Percentiles rank a stretch among this genome's conserved stretches.
phyloP scores from a whole-genome alignment of 257 asterid genomes.

The Jacaranda copaia region DNA sequence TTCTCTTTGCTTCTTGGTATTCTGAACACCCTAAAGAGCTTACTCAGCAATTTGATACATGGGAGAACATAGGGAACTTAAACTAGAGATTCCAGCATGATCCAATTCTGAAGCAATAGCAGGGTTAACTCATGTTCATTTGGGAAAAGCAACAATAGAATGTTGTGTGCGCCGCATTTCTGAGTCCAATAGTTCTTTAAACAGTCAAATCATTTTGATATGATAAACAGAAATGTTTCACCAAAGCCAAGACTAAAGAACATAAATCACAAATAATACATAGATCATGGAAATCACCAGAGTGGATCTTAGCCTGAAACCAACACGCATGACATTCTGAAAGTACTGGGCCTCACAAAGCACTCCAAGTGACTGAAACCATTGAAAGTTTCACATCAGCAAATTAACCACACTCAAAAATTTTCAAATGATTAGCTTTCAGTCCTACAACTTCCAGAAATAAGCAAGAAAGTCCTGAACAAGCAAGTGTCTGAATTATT shows the following conservation, averaged over 20 bases:
- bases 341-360: constrained; percentile 90
- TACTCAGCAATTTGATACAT: background rate
- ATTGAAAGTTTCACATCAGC: background rate
- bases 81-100: background rate
- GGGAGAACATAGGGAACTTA: background rate
- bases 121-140: constrained; percentile 4
- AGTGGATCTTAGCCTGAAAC: constrained; percentile 85
- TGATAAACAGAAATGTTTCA: constrained; percentile 6
- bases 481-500: too few species aligned
- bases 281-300: constrained; percentile 60
- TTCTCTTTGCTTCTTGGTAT: background rate
- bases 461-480: too few species aligned
- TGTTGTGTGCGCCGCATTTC: background rate
- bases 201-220: too few species aligned
- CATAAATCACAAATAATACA: background rate
- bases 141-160: constrained; percentile 4
- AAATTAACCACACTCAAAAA: too few species aligned
- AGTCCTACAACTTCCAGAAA: too few species aligned
- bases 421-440: too few species aligned
- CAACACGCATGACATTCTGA: constrained; percentile 97
- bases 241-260: constrained; percentile 20
- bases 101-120: background rate
- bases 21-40: background rate
- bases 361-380: constrained; percentile 80
- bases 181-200: too few species aligned